Evolutionary conservation across 345 rosid species (phyloP).

Genomic region (Punica granatum): DNA sequence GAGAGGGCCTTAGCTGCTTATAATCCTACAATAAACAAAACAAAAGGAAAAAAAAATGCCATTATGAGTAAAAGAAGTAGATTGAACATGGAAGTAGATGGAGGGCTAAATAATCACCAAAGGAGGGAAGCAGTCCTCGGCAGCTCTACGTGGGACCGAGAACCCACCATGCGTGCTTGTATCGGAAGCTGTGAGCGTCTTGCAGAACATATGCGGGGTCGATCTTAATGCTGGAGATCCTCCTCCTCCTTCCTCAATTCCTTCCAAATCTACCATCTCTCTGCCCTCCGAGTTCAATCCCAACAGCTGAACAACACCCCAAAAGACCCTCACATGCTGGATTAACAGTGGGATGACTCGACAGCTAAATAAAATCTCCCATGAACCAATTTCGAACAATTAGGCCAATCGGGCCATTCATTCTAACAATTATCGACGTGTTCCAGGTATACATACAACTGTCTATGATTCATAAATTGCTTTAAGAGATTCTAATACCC

Average conservation of each 20-base stretch:
- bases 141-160: slow-evolving; percentile 86
- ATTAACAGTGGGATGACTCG: background rate
- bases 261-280: slow-evolving; percentile 36
- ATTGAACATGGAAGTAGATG: background rate
- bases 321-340: slow-evolving; percentile 5
- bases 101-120: slow-evolving; percentile 32
- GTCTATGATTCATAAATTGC: background rate
- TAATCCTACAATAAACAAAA: slow-evolving; percentile 46
- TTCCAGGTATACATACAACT: background rate
- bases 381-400: background rate
- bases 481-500: background rate
- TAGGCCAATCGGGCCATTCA: background rate
- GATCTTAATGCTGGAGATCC: slow-evolving; percentile 46
- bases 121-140: slow-evolving; percentile 86
- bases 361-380: too few relatives aligned
- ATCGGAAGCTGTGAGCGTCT: slow-evolving; percentile 86
- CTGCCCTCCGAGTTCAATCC: slow-evolving; percentile 43
- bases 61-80: background rate
- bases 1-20: slow-evolving; percentile 84
- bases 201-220: slow-evolving; percentile 86
- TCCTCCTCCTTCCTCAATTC: slow-evolving; percentile 44
- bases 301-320: slow-evolving; percentile 34
- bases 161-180: slow-evolving; percentile 95
- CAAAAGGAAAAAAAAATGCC: background rate
- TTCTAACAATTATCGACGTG: background rate